Base-by-base conservation (phyloP, 768 basidiomycete species). In the Galerina sulciceps region DNA sequence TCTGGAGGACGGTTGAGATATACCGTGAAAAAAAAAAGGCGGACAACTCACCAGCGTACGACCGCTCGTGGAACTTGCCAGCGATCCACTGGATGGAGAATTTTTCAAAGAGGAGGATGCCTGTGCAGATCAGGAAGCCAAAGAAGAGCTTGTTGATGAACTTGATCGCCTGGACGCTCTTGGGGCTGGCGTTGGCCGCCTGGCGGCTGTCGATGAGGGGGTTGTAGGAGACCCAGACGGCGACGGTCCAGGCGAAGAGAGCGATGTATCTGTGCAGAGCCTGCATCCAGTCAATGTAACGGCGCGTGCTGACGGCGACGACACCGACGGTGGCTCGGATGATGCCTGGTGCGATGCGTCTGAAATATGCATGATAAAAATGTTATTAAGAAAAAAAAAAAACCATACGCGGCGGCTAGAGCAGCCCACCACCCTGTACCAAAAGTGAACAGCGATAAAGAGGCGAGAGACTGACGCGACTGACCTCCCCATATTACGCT, bases 51-150 rank as follows among this genome's bases (percentile, higher is more conserved):
- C 85, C 84, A 43, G 83, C 83, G 64, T 89, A 93, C 6, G 87
- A 88, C 48, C 86, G 76, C 68, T 91, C 89, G 68, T 94, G 91
- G 71, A 93, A 94, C 68, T 91, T 90, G 44, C 78, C 81, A 45
- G 89, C 89, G 64, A 96, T 94, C 79, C 87, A 86, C 70, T 96
- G 94, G 47, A 97, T 91, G 13, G 89, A 72, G 59, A 95, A 84
- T 68, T 97, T 97, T 72, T 95, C 93, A 54, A 83, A 87, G 10
- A 90, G 79, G 6, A 95, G 81, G 22, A 94, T 79, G 23, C 81
- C 81, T 0, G 88, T 72, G 67, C 87, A 91, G 47, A 95, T 67
- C 67, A 87, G 82, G 48, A 90, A 69, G 8, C 86, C 91, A 67
- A 95, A 94, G 6, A 93, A 77, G 23, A 94, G 73, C 68, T 87